Base-by-base conservation (phyloP, 2,329 filamentous ascomycete genomes). In the Capronia coronata region DNA sequence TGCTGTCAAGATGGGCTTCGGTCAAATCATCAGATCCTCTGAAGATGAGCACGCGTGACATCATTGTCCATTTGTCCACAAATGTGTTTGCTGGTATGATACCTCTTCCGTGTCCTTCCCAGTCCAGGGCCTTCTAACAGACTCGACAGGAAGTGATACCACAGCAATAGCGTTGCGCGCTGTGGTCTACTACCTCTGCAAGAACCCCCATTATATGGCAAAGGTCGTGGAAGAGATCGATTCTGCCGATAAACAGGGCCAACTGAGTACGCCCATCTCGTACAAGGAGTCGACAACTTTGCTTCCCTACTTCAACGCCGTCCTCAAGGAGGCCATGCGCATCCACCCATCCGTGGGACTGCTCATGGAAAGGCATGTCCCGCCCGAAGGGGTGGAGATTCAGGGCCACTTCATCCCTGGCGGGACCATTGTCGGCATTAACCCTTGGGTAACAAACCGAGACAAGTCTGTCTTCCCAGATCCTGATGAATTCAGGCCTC, bases 161-260 rank as follows among this genome's bases (percentile, higher is more conserved):
- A 59, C 56, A 2, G 55, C 54, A 3, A 59, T 59, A 27, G 46
- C 56, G 2, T 38, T 58, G 3, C 51, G 56, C 2, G 54, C 56
- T 13, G 76, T 88, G 0, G 87, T 90, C 60, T 90, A 90, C 67
- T 83, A 80, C 64, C 68, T 90, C 2, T 73, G 88, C 34, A 82
- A 82, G 60, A 77, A 81, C 59, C 81, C 81, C 0, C 16, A 42
- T 8, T 54, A 46, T 25, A 49, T 52, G 44, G 29, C 42, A 8
- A 50, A 45, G 27, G 47, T 58, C 8, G 45, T 53, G 7, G 45
- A 27, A 7, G 57, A 59, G 22, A 53, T 59, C 34, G 56, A 59
- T 25, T 29, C 37, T 2, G 55, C 44, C 14, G 57, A 53, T 21
- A 32, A 39, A 18, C 11, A 30, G 19, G 51, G 50, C 14, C 51